These are phyloP conservation scores for Phaffia australis DNA, from an alignment of 768 basidiomycete species.

Conservation along the genomic window DNA sequence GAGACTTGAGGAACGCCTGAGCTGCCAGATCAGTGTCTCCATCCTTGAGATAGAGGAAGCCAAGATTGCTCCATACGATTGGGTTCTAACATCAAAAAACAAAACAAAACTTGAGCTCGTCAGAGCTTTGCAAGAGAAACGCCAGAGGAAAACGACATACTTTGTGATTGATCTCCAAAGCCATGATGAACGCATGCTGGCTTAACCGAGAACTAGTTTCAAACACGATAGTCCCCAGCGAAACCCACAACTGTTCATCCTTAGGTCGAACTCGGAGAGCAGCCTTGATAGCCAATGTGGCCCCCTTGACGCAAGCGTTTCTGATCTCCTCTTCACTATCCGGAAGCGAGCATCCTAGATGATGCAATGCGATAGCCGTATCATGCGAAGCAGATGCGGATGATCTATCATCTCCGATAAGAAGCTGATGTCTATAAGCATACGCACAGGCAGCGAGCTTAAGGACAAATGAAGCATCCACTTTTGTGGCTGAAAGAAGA, in stretches of 20 bases:
- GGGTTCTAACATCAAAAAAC: constrained; percentile 48
- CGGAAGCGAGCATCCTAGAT: constrained; percentile 41
- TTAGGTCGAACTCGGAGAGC: constrained; percentile 55
- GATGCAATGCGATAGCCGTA: constrained; percentile 53
- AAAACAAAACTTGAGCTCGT: constrained; percentile 8
- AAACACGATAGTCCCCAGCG: constrained; percentile 65
- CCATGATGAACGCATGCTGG: constrained; percentile 84
- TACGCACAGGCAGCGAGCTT: constrained; percentile 35
- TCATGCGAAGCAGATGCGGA: constrained; percentile 63
- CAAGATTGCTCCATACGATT: constrained; percentile 72
- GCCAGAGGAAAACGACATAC: constrained; percentile 39
- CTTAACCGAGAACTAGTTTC: constrained; percentile 56
- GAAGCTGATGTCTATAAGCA: constrained; percentile 33
- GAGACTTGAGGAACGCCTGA: constrained; percentile 74
- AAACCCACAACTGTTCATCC: constrained; percentile 68
- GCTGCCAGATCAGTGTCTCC: constrained; percentile 71
- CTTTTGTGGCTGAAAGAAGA: constrained; percentile 21
- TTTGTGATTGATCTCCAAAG: constrained; percentile 75
- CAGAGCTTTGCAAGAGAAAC: background rate
- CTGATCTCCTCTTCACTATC: constrained; percentile 44
- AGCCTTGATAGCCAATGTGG: constrained; percentile 8
- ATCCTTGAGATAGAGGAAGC: constrained; percentile 70
- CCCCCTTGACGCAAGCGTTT: constrained; percentile 43
- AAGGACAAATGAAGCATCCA: constrained; percentile 28
- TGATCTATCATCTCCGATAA: constrained; percentile 40